Percentiles rank a stretch among this genome's conserved stretches.
phyloP scores from a whole-genome alignment of 2,329 filamentous ascomycete genomes.

The Knoxdaviesia capensis region DNA sequence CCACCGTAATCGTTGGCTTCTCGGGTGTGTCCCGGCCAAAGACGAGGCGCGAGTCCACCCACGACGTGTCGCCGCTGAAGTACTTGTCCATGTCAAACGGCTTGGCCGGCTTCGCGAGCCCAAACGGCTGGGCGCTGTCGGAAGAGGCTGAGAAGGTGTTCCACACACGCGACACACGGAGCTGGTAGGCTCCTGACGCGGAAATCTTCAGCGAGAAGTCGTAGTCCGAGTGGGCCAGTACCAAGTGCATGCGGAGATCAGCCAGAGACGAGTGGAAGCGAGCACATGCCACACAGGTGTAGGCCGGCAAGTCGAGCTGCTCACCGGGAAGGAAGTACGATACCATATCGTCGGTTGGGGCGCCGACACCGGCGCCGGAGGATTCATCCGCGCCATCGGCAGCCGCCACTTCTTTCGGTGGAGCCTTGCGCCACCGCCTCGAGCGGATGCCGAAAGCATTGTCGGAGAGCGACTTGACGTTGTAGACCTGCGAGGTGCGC shows the following conservation, averaged over 20 bases:
- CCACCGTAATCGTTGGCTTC: too few relatives aligned
- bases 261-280: conserved; percentile 23
- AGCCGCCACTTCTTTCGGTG: too few relatives aligned
- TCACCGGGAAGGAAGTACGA: conserved; percentile 23
- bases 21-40: too few relatives aligned
- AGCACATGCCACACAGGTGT: conserved; percentile 30
- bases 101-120: too few relatives aligned
- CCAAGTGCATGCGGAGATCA: conserved; percentile 28
- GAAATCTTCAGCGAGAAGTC: conserved; percentile 19
- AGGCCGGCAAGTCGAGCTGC: conserved; percentile 25
- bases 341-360: conserved; percentile 19
- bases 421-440: too few relatives aligned
- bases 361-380: conserved; percentile 9
- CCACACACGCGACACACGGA: conserved; percentile 20
- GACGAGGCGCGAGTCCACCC: too few relatives aligned
- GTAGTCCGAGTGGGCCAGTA: conserved; percentile 22
- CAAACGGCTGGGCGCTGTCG: too few relatives aligned
- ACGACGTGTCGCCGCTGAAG: too few relatives aligned
- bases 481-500: conserved; percentile 32
- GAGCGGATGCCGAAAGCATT: conserved; percentile 33
- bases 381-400: conserved; percentile 6
- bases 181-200: too few relatives aligned
- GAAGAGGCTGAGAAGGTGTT: too few relatives aligned
- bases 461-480: conserved; percentile 37
- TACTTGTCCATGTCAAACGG: too few relatives aligned